phyloP scores from a whole-genome alignment of 306 rosid genomes.

The Myrica gale region DNA sequence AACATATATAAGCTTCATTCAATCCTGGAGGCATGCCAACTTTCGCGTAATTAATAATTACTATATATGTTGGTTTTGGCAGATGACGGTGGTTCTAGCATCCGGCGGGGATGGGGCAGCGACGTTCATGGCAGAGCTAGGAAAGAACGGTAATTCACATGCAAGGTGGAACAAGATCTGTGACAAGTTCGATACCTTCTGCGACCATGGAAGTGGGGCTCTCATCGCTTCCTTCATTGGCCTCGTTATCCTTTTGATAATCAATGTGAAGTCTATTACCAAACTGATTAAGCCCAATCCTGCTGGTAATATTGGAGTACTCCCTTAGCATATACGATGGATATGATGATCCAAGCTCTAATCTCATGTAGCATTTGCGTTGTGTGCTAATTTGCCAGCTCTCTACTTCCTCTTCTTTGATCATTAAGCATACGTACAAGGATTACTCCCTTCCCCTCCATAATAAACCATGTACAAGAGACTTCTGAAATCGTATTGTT shows the following conservation, averaged over 20 bases:
- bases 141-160: constrained; percentile 78
- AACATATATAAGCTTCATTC: no score
- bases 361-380: no score
- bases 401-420: no score
- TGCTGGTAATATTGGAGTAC: not conserved
- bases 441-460: no score
- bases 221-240: constrained; percentile 68
- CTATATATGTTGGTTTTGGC: not conserved
- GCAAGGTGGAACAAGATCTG: constrained; percentile 91
- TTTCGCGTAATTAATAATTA: no score
- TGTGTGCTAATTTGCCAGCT: no score
- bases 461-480: not conserved
- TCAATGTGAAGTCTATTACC: constrained; percentile 53
- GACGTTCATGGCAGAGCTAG: constrained; percentile 76
- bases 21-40: no score
- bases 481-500: not conserved
- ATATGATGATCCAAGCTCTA: no score
- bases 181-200: constrained; percentile 61
- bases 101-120: constrained; percentile 88
- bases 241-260: constrained; percentile 55
- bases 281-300: constrained; percentile 49
- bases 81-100: constrained; percentile 56
- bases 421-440: no score
- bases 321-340: not conserved
- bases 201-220: constrained; percentile 64